phyloP scores from a whole-genome alignment of 2,329 filamentous ascomycete genomes.

The Didymella lethalis region DNA sequence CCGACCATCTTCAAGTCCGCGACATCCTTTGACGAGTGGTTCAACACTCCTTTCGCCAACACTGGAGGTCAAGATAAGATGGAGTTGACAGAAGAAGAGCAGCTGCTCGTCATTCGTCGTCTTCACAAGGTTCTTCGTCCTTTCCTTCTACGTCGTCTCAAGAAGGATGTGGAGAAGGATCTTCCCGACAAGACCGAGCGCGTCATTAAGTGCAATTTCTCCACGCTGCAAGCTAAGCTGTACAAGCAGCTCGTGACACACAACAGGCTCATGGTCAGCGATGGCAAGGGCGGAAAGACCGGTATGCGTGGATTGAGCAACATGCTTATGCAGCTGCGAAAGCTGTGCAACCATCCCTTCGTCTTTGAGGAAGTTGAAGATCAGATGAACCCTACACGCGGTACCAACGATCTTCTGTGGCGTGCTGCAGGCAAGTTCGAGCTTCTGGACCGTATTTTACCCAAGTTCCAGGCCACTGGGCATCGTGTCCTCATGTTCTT shows the following conservation, averaged over 20 bases:
- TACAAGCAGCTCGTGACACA: conserved; percentile 98
- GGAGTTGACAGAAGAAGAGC: conserved; percentile 99
- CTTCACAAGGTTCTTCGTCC: conserved; percentile 96
- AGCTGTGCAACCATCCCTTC: conserved; percentile 98
- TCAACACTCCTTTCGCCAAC: conserved; percentile 99
- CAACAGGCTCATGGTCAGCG: conserved; percentile 92
- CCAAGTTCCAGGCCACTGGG: conserved; percentile 89
- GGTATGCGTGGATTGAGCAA: conserved; percentile 95
- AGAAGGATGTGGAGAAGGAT: conserved; percentile 99
- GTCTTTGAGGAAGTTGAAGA: conserved; percentile 98
- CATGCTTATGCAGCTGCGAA: conserved; percentile 99
- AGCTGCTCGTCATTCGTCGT: conserved; percentile 96
- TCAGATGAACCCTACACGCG: conserved; percentile 89
- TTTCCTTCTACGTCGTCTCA: conserved; percentile 96
- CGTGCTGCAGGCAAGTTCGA: conserved; percentile 97
- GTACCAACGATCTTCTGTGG: conserved; percentile 94
- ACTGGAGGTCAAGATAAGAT: conserved; percentile 98
- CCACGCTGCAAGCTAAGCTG: conserved; percentile 87
- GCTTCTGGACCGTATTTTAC: conserved; percentile 86
- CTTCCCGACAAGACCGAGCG: conserved; percentile 98
- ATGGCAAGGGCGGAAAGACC: conserved; percentile 94
- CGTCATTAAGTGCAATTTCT: conserved; percentile 99
- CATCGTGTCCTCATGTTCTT: conserved; percentile 99
- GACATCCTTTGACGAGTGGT: conserved; percentile 99
- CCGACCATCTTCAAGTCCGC: conserved; percentile 99